phyloP scores from a whole-genome alignment of 1,284 basidiomycete species.

The Ustilago loliicola region DNA sequence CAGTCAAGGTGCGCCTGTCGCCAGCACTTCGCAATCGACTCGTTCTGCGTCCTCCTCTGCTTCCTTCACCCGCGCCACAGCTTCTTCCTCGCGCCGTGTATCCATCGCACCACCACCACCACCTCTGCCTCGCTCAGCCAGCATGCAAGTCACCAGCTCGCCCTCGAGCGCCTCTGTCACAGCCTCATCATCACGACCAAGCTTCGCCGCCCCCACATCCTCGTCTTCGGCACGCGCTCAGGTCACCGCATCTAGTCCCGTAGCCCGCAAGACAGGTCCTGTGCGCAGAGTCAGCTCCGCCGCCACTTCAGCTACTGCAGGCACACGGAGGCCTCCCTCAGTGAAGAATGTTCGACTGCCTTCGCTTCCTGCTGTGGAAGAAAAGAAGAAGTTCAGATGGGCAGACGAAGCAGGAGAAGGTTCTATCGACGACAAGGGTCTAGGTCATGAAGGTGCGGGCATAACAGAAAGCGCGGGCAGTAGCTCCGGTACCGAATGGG shows the following conservation, averaged over 20 bases:
- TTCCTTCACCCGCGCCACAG: slow-evolving; percentile 3
- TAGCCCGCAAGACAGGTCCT: slow-evolving; percentile 23
- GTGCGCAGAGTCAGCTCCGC: slow-evolving; percentile 16
- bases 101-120: slow-evolving; percentile 14
- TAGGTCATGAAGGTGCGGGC: slow-evolving; percentile 1
- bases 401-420: slow-evolving; percentile 88
- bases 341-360: slow-evolving; percentile 1
- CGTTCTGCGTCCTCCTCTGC: slow-evolving; percentile 23
- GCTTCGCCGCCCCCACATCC: slow-evolving; percentile 44
- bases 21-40: not conserved
- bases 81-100: slow-evolving; percentile 9
- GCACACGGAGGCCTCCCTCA: slow-evolving; percentile 21
- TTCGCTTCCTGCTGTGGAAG: slow-evolving; percentile 24
- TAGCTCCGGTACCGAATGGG: slow-evolving; percentile 42
- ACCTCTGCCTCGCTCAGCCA: slow-evolving; percentile 21
- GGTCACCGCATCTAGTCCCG: slow-evolving; percentile 13
- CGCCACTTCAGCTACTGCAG: not conserved
- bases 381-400: slow-evolving; percentile 87
- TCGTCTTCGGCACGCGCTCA: slow-evolving; percentile 40
- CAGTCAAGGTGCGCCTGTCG: not conserved
- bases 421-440: slow-evolving; percentile 80
- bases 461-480: slow-evolving; percentile 14
- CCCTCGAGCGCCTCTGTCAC: slow-evolving; percentile 5
- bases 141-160: slow-evolving; percentile 33
- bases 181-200: slow-evolving; percentile 14